These are phyloP conservation scores for Trichoderma harzianum DNA, from an alignment of 2,329 filamentous ascomycete species.

Conservation along the genomic window DNA sequence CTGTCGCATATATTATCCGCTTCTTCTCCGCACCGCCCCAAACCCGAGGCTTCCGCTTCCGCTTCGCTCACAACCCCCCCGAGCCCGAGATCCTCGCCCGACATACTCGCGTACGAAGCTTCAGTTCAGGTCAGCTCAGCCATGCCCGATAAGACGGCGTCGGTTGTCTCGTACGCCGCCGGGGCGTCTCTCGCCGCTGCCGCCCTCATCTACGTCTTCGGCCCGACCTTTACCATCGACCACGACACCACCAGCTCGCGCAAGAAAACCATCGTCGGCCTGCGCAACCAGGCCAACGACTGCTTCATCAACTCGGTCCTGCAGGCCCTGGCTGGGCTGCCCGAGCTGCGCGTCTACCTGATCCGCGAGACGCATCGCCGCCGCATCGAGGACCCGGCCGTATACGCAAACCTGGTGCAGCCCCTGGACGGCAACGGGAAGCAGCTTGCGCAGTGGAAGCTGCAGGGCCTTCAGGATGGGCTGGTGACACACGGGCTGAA, in stretches of 20 bases:
- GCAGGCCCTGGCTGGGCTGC: slow-evolving; percentile 85
- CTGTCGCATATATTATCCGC: not conserved
- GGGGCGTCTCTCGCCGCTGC: slow-evolving; percentile 93
- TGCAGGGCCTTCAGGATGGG: slow-evolving; percentile 70
- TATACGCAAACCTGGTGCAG: slow-evolving; percentile 65
- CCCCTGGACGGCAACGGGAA: slow-evolving; percentile 40
- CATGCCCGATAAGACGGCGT: slow-evolving; percentile 39
- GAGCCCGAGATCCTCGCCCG: no score
- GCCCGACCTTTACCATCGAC: slow-evolving; percentile 94
- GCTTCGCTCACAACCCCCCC: not conserved
- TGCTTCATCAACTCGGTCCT: slow-evolving; percentile 97
- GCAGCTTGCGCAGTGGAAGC: slow-evolving; percentile 55
- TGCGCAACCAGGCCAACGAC: slow-evolving; percentile 89
- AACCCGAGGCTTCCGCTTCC: slow-evolving; percentile 12
- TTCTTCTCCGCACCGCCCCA: slow-evolving; percentile 3
- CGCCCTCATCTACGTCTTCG: slow-evolving; percentile 95
- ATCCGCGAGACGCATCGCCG: slow-evolving; percentile 88
- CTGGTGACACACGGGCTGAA: slow-evolving; percentile 84
- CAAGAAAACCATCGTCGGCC: slow-evolving; percentile 84
- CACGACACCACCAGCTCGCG: slow-evolving; percentile 64
- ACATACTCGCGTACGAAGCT: not conserved
- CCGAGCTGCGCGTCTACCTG: slow-evolving; percentile 84
- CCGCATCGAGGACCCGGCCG: slow-evolving; percentile 69
- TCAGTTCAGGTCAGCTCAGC: not conserved
- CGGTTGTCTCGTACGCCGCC: slow-evolving; percentile 79